A percentile compares a stretch with the other conserved stretches of the same genome.
Conservation (phyloP, 1,284 basidiomycete species). For the Termitomyces sp. region DNA sequence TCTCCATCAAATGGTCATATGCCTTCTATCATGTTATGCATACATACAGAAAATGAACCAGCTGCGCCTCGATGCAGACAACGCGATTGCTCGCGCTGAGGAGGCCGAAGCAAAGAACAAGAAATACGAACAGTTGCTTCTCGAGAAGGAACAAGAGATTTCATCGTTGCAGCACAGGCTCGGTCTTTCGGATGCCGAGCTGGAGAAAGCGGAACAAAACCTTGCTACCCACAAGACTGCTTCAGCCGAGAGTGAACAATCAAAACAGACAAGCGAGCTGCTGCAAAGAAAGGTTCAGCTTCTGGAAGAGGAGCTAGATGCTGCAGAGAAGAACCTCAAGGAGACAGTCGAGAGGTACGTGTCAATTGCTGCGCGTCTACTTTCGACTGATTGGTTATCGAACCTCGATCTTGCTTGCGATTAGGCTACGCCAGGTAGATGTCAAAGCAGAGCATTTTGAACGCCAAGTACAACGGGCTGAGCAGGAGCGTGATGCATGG, state of each 20-base stretch:
- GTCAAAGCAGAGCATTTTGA: conserved; percentile 99
- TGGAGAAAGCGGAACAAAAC: conserved; percentile 76
- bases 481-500: conserved; percentile 91
- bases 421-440: conserved; percentile 92
- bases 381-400: conserved; percentile 12
- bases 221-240: conserved; percentile 68
- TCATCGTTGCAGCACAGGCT: conserved; percentile 81
- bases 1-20: too few relatives aligned
- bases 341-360: conserved; percentile 96
- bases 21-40: too few relatives aligned
- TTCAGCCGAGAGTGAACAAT: conserved; percentile 69
- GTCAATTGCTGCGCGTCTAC: conserved; percentile 11
- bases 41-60: conserved; percentile 65
- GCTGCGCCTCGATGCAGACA: conserved; percentile 86
- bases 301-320: conserved; percentile 93
- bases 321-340: conserved; percentile 94
- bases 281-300: conserved; percentile 85
- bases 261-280: conserved; percentile 73
- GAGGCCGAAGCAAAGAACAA: conserved; percentile 84
- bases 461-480: conserved; percentile 81
- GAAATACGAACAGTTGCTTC: conserved; percentile 73
- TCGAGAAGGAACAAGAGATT: conserved; percentile 88
- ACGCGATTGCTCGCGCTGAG: conserved; percentile 75
- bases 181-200: conserved; percentile 61
- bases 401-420: conserved; percentile 16